Percentiles rank a stretch among this genome's conserved stretches.
phyloP scores from a whole-genome alignment of 1,139 yeast species.

The Meyerozyma sp. region DNA sequence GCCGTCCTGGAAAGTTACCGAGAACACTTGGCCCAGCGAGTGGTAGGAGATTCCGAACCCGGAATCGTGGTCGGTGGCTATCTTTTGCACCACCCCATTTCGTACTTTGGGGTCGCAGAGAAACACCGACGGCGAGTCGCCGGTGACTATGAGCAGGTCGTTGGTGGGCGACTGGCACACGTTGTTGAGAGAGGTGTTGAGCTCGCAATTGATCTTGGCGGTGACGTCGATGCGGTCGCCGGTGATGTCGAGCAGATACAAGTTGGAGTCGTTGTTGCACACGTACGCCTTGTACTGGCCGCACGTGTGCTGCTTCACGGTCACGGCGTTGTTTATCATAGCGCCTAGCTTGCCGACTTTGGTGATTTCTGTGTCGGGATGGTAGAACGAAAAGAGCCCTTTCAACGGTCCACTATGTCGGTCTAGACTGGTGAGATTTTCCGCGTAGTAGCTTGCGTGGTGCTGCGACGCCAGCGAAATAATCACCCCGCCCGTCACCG shows the following conservation, averaged over 20 bases:
- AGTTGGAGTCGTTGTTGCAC: conserved; percentile 75
- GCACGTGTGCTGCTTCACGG: conserved; percentile 39
- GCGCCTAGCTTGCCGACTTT: conserved; percentile 64
- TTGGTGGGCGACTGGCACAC: conserved; percentile 28
- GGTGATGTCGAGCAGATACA: conserved; percentile 58
- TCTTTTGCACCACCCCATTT: not conserved
- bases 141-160: conserved; percentile 32
- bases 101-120: conserved; percentile 26
- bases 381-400: conserved; percentile 60
- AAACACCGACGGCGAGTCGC: conserved; percentile 35
- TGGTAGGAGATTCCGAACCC: conserved; percentile 85
- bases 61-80: conserved; percentile 62
- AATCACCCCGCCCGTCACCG: conserved; percentile 70
- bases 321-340: conserved; percentile 79
- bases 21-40: conserved; percentile 64
- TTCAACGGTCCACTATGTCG: conserved; percentile 28
- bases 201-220: conserved; percentile 30
- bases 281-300: conserved; percentile 51
- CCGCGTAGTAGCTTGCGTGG: conserved; percentile 17
- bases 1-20: conserved; percentile 85
- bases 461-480: conserved; percentile 13
- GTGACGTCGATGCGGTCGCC: conserved; percentile 5
- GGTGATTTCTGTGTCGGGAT: conserved; percentile 39
- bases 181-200: conserved; percentile 37
- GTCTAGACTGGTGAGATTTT: conserved; percentile 13